Evolutionary conservation across 768 basidiomycete species (phyloP).

Genomic region (Guyanaporus albipodus): DNA sequence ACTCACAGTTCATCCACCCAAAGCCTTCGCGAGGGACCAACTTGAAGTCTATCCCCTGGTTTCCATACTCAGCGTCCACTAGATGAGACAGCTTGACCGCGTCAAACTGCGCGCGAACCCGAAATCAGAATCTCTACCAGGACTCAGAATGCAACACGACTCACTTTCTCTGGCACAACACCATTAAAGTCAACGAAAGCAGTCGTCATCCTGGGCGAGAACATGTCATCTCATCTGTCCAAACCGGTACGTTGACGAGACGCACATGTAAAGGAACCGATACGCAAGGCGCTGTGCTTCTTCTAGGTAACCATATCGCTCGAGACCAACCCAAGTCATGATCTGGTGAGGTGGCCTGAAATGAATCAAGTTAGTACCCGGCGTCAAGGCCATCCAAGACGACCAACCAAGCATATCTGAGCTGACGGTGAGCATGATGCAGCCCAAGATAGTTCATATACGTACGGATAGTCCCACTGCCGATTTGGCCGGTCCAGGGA

Average conservation of each 20-base stretch:
- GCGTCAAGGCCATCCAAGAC: background rate
- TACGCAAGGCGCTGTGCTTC: constrained; percentile 93
- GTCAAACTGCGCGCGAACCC: constrained; percentile 60
- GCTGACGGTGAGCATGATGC: constrained; percentile 3
- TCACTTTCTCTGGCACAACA: constrained; percentile 93
- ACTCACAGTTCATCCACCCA: constrained; percentile 95
- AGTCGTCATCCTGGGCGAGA: constrained; percentile 72
- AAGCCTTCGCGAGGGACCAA: constrained; percentile 97
- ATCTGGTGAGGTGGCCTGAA: constrained; percentile 94
- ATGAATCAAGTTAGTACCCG: constrained; percentile 10
- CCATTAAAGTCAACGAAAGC: constrained; percentile 97
- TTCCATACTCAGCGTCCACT: constrained; percentile 96
- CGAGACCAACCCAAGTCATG: constrained; percentile 96
- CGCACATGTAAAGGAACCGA: constrained; percentile 99
- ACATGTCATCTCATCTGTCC: constrained; percentile 1
- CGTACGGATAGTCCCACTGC: constrained; percentile 97
- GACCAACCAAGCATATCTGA: constrained; percentile 65
- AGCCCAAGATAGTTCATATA: constrained; percentile 21
- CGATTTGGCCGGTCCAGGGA: constrained; percentile 95
- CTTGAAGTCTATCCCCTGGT: constrained; percentile 96
- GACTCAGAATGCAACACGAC: background rate
- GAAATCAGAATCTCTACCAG: background rate
- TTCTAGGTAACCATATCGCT: constrained; percentile 92
- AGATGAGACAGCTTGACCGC: constrained; percentile 94
- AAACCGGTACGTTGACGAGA: constrained; percentile 35